Evolutionary conservation across 1,139 yeast genomes (phyloP), one percentile per base, ranked within the genome.

Genomic region (Geotrichum carabidarum): DNA sequence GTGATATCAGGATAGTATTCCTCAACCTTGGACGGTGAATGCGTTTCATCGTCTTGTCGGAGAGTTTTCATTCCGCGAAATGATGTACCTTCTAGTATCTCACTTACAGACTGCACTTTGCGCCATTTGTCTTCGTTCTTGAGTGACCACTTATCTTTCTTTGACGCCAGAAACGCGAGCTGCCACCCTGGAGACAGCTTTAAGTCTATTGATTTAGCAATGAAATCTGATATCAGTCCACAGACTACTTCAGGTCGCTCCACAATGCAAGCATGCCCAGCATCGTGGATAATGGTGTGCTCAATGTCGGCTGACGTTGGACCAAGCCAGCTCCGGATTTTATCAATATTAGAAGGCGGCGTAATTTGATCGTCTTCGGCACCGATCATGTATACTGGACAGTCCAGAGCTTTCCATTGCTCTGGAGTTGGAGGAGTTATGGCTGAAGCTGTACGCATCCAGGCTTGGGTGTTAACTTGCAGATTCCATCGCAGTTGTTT

Each of bases 101-200:
- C 48, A 60, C 71, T 38, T 78, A 83, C 74, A 0, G 83, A 76
- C 51, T 75, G 75, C 4, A 82, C 74, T 43, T 76, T 71, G 64
- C 78, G 75, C 94, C 94, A 86, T 66, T 86, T 86, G 57, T 74
- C 75, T 65, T 84, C 87, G 64, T 86, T 86, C 67, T 86, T 86
- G 59, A 86, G 70, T 34, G 90, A 87, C 93, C 93, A 86, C 67
- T 86, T 86, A 54, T 79, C 77, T 1, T 87, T 87, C 63, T 83
- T 80, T 9, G 69, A 60, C 1, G 75, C 75, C 34, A 71, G 55
- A 18, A 79, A 74, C 53, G 77, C 75, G 52, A 83, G 73, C 52
- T 82, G 86, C 87, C 86, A 83, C 3, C 83, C 79, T 4, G 83
- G 79, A 4, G 83, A 78, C 45, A 83, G 73, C 60, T 80, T 62